Evolutionary conservation across 2,329 filamentous ascomycete species (phyloP).

Genomic region (Celoporthe dispersa): DNA sequence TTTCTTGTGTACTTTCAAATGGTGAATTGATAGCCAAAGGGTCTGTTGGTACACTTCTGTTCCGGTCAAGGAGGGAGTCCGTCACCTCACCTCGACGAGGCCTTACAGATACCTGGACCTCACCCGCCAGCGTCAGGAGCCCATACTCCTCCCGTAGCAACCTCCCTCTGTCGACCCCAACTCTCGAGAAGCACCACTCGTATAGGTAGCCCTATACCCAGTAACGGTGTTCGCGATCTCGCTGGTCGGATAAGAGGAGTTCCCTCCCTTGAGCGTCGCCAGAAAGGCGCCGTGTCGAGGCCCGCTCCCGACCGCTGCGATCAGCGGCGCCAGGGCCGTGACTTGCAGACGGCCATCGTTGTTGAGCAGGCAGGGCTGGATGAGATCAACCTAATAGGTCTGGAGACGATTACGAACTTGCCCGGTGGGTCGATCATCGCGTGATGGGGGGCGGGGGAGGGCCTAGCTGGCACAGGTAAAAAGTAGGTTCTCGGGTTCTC

Average conservation of each 20-base stretch:
- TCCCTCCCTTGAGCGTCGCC: constrained; percentile 46
- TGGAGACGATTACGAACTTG: constrained; percentile 63
- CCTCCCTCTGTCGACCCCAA: constrained; percentile 10
- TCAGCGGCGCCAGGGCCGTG: constrained; percentile 47
- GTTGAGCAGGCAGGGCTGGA: constrained; percentile 61
- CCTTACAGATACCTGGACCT: constrained; percentile 62
- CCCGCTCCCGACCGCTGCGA: constrained; percentile 62
- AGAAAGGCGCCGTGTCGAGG: constrained; percentile 69
- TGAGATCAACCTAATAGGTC: constrained; percentile 67
- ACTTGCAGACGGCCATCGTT: constrained; percentile 47
- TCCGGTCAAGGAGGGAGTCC: no score
- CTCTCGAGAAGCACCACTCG: constrained; percentile 50
- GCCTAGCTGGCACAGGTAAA: constrained; percentile 43
- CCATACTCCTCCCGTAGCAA: background rate
- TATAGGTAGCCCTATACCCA: constrained; percentile 61
- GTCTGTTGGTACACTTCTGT: no score
- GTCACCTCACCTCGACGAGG: no score
- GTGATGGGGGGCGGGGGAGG: constrained; percentile 47
- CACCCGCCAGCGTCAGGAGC: constrained; percentile 48
- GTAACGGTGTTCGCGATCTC: constrained; percentile 64
- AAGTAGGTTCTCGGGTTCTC: constrained; percentile 45
- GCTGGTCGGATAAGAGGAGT: constrained; percentile 63
- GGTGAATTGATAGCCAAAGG: no score
- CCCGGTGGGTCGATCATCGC: constrained; percentile 68
- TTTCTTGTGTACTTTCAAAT: no score